Conservation (phyloP, 1,284 basidiomycete species). For the Moesziomyces aphidis region DNA sequence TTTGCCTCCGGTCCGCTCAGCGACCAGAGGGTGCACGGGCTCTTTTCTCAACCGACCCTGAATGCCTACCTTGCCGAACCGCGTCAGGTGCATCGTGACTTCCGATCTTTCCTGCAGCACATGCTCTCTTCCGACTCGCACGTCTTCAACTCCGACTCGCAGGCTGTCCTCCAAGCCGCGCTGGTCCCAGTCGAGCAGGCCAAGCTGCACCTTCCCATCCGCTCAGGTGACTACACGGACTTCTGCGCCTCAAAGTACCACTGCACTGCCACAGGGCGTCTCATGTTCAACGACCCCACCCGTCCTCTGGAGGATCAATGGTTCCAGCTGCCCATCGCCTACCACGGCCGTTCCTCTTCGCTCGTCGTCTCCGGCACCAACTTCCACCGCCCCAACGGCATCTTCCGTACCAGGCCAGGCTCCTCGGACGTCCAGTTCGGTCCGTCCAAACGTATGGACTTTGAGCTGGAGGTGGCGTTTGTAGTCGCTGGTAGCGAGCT, state of each 20-base stretch:
- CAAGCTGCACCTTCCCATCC: constrained; percentile 24
- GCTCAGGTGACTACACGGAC: constrained; percentile 46
- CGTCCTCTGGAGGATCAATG: constrained; percentile 30
- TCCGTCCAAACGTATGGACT: constrained; percentile 34
- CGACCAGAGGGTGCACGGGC: background rate
- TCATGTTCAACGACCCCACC: constrained; percentile 39
- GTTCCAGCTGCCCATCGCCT: constrained; percentile 38
- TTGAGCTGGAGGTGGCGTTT: constrained; percentile 49
- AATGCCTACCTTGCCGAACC: constrained; percentile 28
- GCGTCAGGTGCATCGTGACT: background rate
- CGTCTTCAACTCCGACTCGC: background rate
- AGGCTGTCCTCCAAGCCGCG: background rate
- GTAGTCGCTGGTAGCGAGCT: constrained; percentile 19
- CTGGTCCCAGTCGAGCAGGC: constrained; percentile 15
- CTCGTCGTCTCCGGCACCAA: constrained; percentile 21
- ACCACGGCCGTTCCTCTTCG: constrained; percentile 42
- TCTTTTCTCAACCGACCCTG: constrained; percentile 18
- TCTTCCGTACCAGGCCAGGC: constrained; percentile 20
- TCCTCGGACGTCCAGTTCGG: constrained; percentile 18
- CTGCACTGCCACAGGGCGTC: constrained; percentile 26
- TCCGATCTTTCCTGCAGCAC: constrained; percentile 20
- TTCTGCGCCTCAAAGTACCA: constrained; percentile 43
- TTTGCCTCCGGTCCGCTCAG: background rate
- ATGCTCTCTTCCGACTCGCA: constrained; percentile 6
- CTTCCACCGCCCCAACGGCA: constrained; percentile 27